These are phyloP conservation scores for Colletotrichum sp. DNA, from an alignment of 2,329 filamentous ascomycete genomes.

Conservation along the genomic window DNA sequence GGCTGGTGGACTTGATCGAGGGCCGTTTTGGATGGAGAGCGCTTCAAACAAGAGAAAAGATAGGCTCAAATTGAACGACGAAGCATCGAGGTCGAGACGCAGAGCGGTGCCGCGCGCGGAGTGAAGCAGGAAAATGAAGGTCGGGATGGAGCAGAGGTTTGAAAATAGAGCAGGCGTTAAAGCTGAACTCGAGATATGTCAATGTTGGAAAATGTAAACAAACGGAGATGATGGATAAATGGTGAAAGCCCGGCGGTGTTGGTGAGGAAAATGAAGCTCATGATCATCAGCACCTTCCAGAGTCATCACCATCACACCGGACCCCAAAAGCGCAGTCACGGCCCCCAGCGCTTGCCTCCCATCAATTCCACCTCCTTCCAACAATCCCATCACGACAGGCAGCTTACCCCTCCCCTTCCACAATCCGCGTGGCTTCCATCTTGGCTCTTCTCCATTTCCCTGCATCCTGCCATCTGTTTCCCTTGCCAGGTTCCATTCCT, in stretches of 20 bases:
- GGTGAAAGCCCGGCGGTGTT: not conserved
- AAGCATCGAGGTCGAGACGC: constrained; percentile 14
- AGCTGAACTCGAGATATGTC: not conserved
- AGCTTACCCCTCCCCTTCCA: not conserved
- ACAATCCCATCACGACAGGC: not conserved
- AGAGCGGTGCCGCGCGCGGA: constrained; percentile 18
- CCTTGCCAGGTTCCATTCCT: not conserved
- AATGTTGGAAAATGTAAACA: not conserved
- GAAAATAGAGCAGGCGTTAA: not conserved
- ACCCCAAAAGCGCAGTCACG: not conserved
- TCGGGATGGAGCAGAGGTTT: not conserved
- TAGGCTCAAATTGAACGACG: constrained; percentile 2
- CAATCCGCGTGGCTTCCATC: not conserved
- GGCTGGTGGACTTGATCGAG: not conserved
- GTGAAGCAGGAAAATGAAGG: constrained; percentile 8
- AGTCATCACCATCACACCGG: not conserved
- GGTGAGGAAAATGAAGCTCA: not conserved
- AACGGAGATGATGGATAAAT: not conserved
- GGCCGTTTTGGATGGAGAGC: constrained; percentile 2
- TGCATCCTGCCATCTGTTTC: not conserved
- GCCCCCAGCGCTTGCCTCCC: constrained; percentile 5
- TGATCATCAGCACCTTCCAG: not conserved
- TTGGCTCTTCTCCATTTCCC: not conserved
- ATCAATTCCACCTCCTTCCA: not conserved
- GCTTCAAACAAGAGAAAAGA: constrained; percentile 8